These are phyloP conservation scores for Rhodofomes roseus DNA, from an alignment of 1,284 basidiomycete genomes.

Conservation along the genomic window DNA sequence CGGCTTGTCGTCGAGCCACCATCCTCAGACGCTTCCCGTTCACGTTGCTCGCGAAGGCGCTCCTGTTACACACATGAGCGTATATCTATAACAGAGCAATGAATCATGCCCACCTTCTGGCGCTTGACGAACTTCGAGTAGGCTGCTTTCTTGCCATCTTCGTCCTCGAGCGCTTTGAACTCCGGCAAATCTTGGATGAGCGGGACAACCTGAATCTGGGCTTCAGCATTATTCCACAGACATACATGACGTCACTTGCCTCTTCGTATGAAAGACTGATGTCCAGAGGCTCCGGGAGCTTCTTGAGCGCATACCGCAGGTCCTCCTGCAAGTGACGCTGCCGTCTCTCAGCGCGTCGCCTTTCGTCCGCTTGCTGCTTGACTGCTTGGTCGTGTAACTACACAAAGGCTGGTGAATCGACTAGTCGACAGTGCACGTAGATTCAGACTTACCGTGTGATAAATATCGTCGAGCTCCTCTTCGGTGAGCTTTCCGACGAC, in stretches of 20 bases:
- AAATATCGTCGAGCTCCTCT: constrained; percentile 60
- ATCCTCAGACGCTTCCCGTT: constrained; percentile 70
- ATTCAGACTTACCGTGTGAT: constrained; percentile 53
- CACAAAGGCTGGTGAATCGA: constrained; percentile 8
- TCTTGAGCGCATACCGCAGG: constrained; percentile 92
- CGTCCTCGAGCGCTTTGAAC: constrained; percentile 80
- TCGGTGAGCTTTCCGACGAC: constrained; percentile 44
- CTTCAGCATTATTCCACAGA: neutral
- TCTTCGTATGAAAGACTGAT: constrained; percentile 74
- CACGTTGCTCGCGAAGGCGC: constrained; percentile 66
- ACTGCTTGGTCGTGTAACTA: constrained; percentile 71
- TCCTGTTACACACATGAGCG: constrained; percentile 43
- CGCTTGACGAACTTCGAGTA: constrained; percentile 85
- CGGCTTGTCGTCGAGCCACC: constrained; percentile 74
- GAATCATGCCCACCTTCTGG: constrained; percentile 59
- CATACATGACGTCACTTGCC: constrained; percentile 36
- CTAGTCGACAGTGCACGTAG: constrained; percentile 2
- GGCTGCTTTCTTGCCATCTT: constrained; percentile 74
- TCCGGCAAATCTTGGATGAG: constrained; percentile 79
- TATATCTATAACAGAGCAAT: neutral
- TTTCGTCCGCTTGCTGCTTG: constrained; percentile 79
- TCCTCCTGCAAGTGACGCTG: constrained; percentile 92
- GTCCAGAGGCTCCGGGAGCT: constrained; percentile 78
- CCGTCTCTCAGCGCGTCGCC: constrained; percentile 76
- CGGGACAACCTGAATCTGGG: constrained; percentile 52